phyloP scores from a whole-genome alignment of 1,139 yeast genomes.

The Kluyveromyces sp. region DNA sequence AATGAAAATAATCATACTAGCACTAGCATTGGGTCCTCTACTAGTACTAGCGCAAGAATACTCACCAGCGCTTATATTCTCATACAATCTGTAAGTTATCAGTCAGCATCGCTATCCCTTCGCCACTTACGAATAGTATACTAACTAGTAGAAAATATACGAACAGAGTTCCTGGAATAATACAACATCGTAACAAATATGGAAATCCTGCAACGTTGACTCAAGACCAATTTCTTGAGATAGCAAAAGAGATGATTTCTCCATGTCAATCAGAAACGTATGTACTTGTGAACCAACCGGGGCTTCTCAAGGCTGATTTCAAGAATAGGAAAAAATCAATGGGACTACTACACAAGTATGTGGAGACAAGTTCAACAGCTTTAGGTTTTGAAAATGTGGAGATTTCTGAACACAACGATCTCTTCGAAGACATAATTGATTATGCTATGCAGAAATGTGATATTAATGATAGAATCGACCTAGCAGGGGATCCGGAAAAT shows the following conservation, averaged over 20 bases:
- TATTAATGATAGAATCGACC: constrained; percentile 14
- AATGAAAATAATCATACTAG: neutral
- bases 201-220: constrained; percentile 16
- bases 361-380: constrained; percentile 55
- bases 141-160: neutral
- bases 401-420: constrained; percentile 36
- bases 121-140: neutral
- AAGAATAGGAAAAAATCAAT: constrained; percentile 36
- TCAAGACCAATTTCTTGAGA: constrained; percentile 36
- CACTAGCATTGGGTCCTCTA: neutral
- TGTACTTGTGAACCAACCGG: constrained; percentile 63
- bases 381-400: constrained; percentile 32
- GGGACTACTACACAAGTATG: constrained; percentile 46
- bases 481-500: constrained; percentile 19
- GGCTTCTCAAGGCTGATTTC: constrained; percentile 53
- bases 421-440: constrained; percentile 24
- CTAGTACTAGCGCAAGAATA: constrained; percentile 1
- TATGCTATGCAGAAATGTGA: constrained; percentile 17
- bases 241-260: constrained; percentile 44
- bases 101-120: no score
- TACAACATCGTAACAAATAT: constrained; percentile 15
- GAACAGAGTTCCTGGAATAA: constrained; percentile 19
- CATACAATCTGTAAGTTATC: constrained; percentile 21
- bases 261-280: constrained; percentile 67
- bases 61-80: constrained; percentile 25